These are phyloP conservation scores for Agrocybe praecox DNA, from an alignment of 768 basidiomycete species.

Conservation along the genomic window DNA sequence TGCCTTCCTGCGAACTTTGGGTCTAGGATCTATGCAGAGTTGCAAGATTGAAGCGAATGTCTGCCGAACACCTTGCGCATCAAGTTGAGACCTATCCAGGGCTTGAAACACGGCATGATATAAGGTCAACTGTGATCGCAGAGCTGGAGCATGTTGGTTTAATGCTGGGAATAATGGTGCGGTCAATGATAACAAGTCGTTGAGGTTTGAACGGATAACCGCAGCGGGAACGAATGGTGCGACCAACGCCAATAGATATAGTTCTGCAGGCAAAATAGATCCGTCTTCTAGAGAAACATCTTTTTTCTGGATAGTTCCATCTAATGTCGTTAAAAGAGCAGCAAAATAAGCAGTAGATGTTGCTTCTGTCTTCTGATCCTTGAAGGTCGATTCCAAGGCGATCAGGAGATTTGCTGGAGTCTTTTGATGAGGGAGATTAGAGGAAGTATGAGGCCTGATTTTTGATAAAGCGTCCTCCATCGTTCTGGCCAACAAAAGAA, in stretches of 20 bases:
- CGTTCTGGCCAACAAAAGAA: background rate
- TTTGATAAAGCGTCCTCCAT: conserved; percentile 79
- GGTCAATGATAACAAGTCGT: conserved; percentile 70
- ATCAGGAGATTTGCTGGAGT: conserved; percentile 82
- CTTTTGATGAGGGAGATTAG: conserved; percentile 84
- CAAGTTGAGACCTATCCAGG: conserved; percentile 75
- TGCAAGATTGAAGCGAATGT: conserved; percentile 85
- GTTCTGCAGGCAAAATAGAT: conserved; percentile 78
- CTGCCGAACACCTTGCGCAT: conserved; percentile 69
- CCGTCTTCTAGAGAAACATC: conserved; percentile 57
- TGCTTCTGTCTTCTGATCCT: conserved; percentile 66
- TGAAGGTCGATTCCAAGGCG: conserved; percentile 82
- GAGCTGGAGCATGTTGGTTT: conserved; percentile 66
- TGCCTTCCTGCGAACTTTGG: conserved; percentile 92
- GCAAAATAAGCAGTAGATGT: conserved; percentile 94
- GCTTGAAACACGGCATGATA: conserved; percentile 69
- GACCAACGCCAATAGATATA: conserved; percentile 83
- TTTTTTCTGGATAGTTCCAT: conserved; percentile 71
- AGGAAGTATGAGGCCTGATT: conserved; percentile 84
- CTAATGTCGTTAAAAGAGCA: conserved; percentile 83
- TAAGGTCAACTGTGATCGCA: conserved; percentile 85
- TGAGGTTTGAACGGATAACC: conserved; percentile 79
- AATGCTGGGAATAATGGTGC: conserved; percentile 78
- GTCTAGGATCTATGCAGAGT: conserved; percentile 82
- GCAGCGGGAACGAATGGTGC: conserved; percentile 76